These are phyloP conservation scores for Cornus suecica DNA, from an alignment of 148 eudicot species.

Conservation along the genomic window DNA sequence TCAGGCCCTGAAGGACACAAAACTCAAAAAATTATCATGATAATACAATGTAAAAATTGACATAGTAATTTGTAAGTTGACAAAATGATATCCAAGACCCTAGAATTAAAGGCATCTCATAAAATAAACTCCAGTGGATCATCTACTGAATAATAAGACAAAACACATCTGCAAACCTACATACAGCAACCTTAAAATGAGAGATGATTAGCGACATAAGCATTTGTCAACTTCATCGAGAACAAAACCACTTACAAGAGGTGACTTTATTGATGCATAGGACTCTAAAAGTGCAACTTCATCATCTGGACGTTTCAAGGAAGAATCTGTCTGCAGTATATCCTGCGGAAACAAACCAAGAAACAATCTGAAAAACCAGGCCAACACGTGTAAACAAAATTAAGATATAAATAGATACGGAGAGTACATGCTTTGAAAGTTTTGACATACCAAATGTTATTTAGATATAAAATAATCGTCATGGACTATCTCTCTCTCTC, in stretches of 20 bases:
- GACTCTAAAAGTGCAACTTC: slow-evolving; percentile 70
- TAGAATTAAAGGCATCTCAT: not conserved
- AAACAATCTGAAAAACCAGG: slow-evolving; percentile 4
- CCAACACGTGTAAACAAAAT: slow-evolving; percentile 11
- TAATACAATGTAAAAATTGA: not conserved
- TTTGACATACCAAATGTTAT: not conserved
- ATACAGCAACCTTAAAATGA: not conserved
- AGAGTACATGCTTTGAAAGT: not conserved
- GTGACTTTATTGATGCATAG: slow-evolving; percentile 69
- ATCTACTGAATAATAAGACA: not conserved
- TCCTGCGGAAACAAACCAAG: slow-evolving; percentile 42
- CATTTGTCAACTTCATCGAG: not conserved
- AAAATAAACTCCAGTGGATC: not conserved
- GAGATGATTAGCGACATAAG: not conserved
- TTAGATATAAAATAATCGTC: not conserved
- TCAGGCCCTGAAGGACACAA: not conserved
- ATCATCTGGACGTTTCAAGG: slow-evolving; percentile 65
- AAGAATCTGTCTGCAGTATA: slow-evolving; percentile 68
- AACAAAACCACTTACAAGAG: slow-evolving; percentile 63
- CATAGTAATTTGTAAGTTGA: not conserved
- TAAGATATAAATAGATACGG: not conserved
- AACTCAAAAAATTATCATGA: not conserved
- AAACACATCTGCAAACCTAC: not conserved
- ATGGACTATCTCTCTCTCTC: too few relatives aligned
- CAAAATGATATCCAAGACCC: not conserved